Conservation (phyloP, 2,329 filamentous ascomycete species). For the Zalaria sp. region DNA sequence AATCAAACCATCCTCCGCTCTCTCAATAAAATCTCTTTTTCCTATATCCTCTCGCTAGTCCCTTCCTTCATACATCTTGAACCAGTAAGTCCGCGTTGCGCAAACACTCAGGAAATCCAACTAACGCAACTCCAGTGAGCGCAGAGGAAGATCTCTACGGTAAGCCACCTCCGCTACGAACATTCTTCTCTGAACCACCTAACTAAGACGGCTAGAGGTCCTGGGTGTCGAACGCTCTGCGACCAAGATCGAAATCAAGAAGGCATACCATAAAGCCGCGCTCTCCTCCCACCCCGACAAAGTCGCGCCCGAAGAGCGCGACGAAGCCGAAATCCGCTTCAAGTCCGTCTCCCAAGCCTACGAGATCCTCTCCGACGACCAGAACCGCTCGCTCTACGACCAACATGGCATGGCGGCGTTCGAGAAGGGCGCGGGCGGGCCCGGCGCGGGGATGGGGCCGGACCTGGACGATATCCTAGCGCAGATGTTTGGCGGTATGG, state of each 20-base stretch:
- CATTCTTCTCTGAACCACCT: background rate
- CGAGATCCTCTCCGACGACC: conserved; percentile 92
- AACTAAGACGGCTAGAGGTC: conserved; percentile 45
- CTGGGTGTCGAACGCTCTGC: conserved; percentile 62
- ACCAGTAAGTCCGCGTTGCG: too few relatives aligned
- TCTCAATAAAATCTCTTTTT: too few relatives aligned
- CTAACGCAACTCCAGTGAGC: conserved; percentile 7
- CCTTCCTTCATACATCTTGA: too few relatives aligned
- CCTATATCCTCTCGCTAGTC: too few relatives aligned
- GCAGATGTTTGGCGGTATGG: conserved; percentile 67
- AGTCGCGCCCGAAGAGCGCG: conserved; percentile 71
- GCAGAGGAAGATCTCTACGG: conserved; percentile 46
- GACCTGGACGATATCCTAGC: conserved; percentile 87
- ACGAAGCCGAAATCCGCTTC: conserved; percentile 80
- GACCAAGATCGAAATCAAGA: conserved; percentile 72
- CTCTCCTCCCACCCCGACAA: conserved; percentile 90
- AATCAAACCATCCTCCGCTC: too few relatives aligned
- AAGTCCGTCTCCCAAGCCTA: conserved; percentile 89
- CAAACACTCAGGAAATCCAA: too few relatives aligned
- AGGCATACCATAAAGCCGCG: conserved; percentile 91
- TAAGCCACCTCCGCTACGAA: conserved; percentile 10
- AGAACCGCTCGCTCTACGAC: conserved; percentile 86
- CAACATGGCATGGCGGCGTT: conserved; percentile 93
- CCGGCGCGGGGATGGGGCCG: conserved; percentile 50
- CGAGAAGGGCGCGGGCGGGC: conserved; percentile 52